phyloP scores from a whole-genome alignment of 1,284 basidiomycete genomes.

The Ganoderma resinaceum region DNA sequence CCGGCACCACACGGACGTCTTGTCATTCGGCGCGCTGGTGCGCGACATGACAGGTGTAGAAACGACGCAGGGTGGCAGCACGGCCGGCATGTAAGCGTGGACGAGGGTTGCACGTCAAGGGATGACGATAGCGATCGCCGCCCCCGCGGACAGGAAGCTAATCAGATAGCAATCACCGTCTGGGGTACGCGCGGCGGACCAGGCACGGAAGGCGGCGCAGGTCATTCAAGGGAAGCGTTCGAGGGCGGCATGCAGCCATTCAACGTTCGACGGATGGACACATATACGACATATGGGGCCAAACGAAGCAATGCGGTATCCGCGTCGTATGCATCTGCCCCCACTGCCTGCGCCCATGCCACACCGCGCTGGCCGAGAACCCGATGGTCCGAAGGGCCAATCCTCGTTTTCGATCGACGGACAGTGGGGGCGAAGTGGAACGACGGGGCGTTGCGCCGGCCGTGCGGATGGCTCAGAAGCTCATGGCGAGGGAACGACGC shows the following conservation, averaged over 20 bases:
- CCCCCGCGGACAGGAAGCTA: not conserved
- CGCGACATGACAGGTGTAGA: not conserved
- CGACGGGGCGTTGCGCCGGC: not conserved
- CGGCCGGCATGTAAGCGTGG: not conserved
- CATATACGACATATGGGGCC: not conserved
- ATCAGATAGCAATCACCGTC: not conserved
- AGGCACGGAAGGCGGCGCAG: not conserved
- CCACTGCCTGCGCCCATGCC: not conserved
- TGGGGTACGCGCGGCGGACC: not conserved
- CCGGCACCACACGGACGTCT: slow-evolving; percentile 1
- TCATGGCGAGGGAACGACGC: not conserved
- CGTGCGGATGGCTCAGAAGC: not conserved
- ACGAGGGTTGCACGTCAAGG: not conserved
- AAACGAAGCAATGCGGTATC: not conserved
- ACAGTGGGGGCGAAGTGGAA: not conserved
- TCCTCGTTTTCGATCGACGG: slow-evolving; percentile 7
- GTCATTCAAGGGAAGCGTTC: slow-evolving; percentile 1
- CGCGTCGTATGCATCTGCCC: not conserved
- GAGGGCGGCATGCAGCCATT: not conserved
- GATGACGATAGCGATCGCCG: not conserved
- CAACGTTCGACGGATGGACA: slow-evolving; percentile 4
- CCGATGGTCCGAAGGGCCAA: slow-evolving; percentile 1
- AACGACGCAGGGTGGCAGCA: not conserved
- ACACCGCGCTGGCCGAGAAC: not conserved
- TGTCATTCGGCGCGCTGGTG: not conserved